Conservation (phyloP, 306 rosid genomes). For the Benincasa hispida region DNA sequence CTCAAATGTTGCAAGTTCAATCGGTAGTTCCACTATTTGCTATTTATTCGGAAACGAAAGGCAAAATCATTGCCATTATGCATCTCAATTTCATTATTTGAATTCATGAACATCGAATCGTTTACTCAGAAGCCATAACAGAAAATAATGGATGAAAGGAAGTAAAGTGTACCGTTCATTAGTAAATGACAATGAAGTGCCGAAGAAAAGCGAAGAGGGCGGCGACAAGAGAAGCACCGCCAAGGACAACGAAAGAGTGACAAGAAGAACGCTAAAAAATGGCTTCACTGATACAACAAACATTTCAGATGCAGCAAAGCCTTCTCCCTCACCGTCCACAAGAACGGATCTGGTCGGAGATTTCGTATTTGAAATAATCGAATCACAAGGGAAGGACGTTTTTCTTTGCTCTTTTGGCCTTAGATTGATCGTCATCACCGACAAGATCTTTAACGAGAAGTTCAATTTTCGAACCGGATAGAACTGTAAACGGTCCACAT, state of each 20-base stretch:
- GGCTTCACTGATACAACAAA: constrained; percentile 54
- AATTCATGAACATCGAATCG: not conserved
- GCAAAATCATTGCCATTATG: too few relatives aligned
- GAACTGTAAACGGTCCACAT: not conserved
- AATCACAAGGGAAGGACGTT: not conserved
- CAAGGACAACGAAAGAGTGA: constrained; percentile 34
- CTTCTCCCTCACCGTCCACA: not conserved
- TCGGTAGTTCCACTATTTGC: too few relatives aligned
- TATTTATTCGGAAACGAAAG: too few relatives aligned
- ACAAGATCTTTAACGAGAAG: not conserved
- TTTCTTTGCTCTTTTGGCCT: not conserved
- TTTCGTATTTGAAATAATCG: not conserved
- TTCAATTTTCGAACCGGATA: not conserved
- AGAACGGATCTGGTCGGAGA: not conserved
- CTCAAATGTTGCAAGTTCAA: too few relatives aligned
- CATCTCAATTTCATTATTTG: too few relatives aligned
- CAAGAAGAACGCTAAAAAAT: constrained; percentile 29
- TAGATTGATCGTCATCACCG: not conserved
- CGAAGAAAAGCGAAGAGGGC: constrained; percentile 27
- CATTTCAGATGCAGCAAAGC: constrained; percentile 31
- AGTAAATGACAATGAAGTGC: constrained; percentile 15
- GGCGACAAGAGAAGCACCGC: constrained; percentile 32
- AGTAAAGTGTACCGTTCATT: constrained; percentile 24
- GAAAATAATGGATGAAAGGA: not conserved
- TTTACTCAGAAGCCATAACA: not conserved